Base-by-base conservation (phyloP, 2,329 filamentous ascomycete species). In the Diplodia mutila region DNA sequence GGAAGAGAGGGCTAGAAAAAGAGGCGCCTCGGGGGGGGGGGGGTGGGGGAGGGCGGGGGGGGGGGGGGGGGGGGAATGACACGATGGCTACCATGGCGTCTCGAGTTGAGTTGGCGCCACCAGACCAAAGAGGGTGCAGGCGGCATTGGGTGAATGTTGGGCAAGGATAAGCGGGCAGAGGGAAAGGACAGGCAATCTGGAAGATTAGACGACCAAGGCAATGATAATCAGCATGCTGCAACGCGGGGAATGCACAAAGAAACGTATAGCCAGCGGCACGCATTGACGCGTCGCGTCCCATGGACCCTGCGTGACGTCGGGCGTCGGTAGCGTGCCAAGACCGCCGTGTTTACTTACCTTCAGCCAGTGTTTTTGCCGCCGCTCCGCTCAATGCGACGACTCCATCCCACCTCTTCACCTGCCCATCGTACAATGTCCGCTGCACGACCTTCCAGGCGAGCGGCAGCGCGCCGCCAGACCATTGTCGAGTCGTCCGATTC, bases 401-500 rank as follows among this genome's bases (percentile, higher is more conserved):
- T 18, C 46, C 59, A 63, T 39, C 59, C 29, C n/a, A 14, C 59
- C 46, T 29, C 29, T n/a, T 18, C 59, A 5, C 27, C 46, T 12
- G 16, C n/a, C n/a, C 39, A 11, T 32, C 11, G 9, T 39, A 63
- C 42, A 23, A 63, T 63, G 59, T 51, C 59, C 4, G 25, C 65
- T 42, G 51, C 84, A 54, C 83, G 89, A 71, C 85, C 88, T 12
- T 85, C 86, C 67, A 84, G 89, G 75, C 84, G 88, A 67, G 85
- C 83, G 61, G 85, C 85, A 52, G 79, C 90, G 64, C 87, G 92
- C 75, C 89, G 90, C 73, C 91, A 89, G 73, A 74, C 74, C 21
- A 87, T 90, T 61, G 85, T 96, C 57, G 93, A 96, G 71, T 93
- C 89, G 9, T 84, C 87, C 23, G 86, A 88, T 27, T 92, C 94